Evolutionary conservation across 192 early-diverging fungal genomes (phyloP), one percentile per base, ranked within the genome.

Genomic region (Paraglomus brasilianum): DNA sequence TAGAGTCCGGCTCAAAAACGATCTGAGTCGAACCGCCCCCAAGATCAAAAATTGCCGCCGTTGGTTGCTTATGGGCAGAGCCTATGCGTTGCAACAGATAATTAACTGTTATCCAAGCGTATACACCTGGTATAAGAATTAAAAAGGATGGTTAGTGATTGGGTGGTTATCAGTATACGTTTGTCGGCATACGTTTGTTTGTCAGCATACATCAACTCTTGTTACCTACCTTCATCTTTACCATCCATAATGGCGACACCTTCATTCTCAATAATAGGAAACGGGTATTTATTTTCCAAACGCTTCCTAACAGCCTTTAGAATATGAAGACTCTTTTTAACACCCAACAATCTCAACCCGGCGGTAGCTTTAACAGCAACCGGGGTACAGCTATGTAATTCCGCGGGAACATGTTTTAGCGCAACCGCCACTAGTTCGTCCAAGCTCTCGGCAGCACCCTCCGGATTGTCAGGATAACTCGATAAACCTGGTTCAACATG

Each of bases 71-170:
- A 69, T 78, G 61, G 0, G 77, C 36, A 9, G 80, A 78, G 9
- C 86, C 91, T 52, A 95, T 82, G 19, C 77, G 78, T 19, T 82
- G 75, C 38, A 95, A 81, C 8, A 98, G 79, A 68, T 93, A 96
- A 77, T 98, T 98, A 21, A 96, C 92, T 0, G 96, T 98, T 53
- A 98, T 93, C 96, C 96, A 98, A 40, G 95, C 95, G 79, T 88
- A 98, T n/a, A 97, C 88, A 48, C 95, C 81, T 83, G 60, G 74
- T 74, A 55, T 24, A 50, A 24, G 66, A 15, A 65, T 60, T 40
- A 19, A 24, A 14, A 57, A 8, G 21, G 44, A 39, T 56, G 21
- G 17, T 49, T 15, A 47, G 38, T 17, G 42, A n/a, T 13, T 17
- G n/a, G n/a, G n/a, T n/a, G n/a, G n/a, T n/a, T n/a, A n/a, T n/a